These are phyloP conservation scores for Cutaneotrichosporon sp. DNA, from an alignment of 1,284 basidiomycete species.

Conservation along the genomic window DNA sequence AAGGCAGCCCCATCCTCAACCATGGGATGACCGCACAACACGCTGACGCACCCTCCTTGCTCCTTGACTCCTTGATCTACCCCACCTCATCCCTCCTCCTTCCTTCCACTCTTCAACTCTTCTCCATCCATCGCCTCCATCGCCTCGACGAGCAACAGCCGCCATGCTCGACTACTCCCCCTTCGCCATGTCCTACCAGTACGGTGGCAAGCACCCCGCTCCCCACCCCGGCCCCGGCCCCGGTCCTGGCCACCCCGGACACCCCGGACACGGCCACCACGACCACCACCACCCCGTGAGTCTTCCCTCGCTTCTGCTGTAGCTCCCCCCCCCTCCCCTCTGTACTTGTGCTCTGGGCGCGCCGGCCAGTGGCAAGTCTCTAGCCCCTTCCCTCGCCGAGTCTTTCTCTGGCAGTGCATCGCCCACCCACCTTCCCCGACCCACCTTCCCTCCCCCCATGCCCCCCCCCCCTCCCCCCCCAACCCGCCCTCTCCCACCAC, in stretches of 20 bases:
- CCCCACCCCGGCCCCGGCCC: not conserved
- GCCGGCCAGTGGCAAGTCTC: no score
- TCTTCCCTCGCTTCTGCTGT: not conserved
- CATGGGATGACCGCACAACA: not conserved
- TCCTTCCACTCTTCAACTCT: no score
- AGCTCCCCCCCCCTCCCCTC: not conserved
- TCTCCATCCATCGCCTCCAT: not conserved
- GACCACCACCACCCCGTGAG: not conserved
- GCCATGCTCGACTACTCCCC: not conserved
- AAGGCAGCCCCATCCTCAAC: no score
- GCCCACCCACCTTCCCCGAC: no score
- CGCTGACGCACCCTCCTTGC: not conserved
- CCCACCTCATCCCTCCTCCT: not conserved
- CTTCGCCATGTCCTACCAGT: conserved; percentile 1
- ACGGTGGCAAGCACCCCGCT: not conserved
- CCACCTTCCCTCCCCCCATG: no score
- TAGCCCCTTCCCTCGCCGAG: no score
- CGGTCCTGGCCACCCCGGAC: not conserved
- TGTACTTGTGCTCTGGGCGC: no score
- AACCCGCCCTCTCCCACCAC: no score
- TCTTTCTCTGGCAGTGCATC: no score
- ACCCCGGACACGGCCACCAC: not conserved
- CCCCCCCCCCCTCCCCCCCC: no score
- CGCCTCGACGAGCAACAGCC: not conserved
- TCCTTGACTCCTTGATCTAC: not conserved